Percentiles rank a stretch among this genome's conserved stretches.
Evolutionary conservation across 371 early-diverging fungal genomes (phyloP).

Genomic region (Syncephalis plumigaleata): DNA sequence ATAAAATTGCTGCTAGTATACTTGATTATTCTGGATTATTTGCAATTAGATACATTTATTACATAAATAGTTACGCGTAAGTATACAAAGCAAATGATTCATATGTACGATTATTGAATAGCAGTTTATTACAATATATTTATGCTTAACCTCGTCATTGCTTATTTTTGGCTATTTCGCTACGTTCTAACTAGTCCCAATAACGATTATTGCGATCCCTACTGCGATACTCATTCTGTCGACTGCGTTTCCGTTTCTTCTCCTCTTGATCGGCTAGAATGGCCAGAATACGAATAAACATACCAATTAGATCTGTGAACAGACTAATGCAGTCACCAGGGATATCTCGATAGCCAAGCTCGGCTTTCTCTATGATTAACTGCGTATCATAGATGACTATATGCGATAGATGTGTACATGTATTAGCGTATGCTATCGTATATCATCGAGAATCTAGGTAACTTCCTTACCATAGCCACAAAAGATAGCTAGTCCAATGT

Average conservation of each 20-base stretch:
- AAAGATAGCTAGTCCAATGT: conserved; percentile 20
- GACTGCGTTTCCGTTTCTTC: background rate
- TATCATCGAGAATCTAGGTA: background rate
- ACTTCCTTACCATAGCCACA: conserved; percentile 7
- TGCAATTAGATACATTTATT: too few species aligned
- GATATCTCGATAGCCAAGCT: conserved; percentile 12
- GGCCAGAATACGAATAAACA: conserved; percentile 19
- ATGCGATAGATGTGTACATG: conserved; percentile 2
- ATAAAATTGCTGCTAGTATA: too few species aligned
- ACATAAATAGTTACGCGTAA: too few species aligned
- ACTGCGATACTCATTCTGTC: background rate
- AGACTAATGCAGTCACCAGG: conserved; percentile 15
- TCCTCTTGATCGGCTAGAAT: conserved; percentile 12
- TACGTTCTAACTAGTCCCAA: too few species aligned
- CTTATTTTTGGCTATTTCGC: too few species aligned
- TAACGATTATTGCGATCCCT: too few species aligned
- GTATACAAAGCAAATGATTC: too few species aligned
- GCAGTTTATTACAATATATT: too few species aligned
- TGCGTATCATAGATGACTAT: conserved; percentile 27
- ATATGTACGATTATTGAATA: too few species aligned
- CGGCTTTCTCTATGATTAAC: conserved; percentile 17
- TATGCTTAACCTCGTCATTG: too few species aligned
- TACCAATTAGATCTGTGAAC: conserved; percentile 18
- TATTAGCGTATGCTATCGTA: too few species aligned
- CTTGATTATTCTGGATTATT: too few species aligned